Base-by-base conservation (phyloP, 1,284 basidiomycete species). In the Tilletia indica region DNA sequence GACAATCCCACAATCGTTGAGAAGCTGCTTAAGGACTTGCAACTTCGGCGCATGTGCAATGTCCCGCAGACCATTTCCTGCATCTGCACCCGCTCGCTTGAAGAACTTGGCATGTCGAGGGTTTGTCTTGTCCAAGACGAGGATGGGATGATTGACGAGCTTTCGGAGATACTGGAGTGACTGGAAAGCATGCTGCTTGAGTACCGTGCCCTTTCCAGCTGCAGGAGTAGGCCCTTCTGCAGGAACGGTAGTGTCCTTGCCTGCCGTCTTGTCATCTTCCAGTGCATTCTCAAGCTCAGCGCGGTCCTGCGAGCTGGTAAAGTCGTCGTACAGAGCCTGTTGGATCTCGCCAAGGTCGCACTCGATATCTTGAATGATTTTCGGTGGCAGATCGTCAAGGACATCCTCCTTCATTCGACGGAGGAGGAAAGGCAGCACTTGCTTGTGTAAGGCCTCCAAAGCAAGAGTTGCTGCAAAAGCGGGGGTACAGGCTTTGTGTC, bases 301-400 rank as follows among this genome's bases (percentile, higher is more conserved):
- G 71, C 81, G 68, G 71, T 79, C 72, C 76, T 90, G 89, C 0
- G 94, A 96, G 34, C 73, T 73, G 47, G 82, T 89, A 88, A 79
- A 90, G 88, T 85, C 94, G 93, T 86, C 99, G 95, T 69, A 99
- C 85, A 16, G 94, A 91, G 80, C 71, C 68, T 79, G 78, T 71
- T 83, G 81, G 42, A 82, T 73, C 19, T 78, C 77, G 0, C 95
- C 97, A 2, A 99, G 88, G 82, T 99, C 96, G 87, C 96, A 98
- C 82, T 98, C 97, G 85, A 99, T 98, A 84, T 99, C 97, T 85
- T 99, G 97, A 75, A 99, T 99, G 85, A 99, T 99, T 87, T 99
- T 99, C 2, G 97, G 97, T 0, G 97, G 97, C 1, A 99, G 88
- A 83, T 99, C 97, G 78, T 94, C 87, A 73, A 99, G 87, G 31